Base-by-base conservation (phyloP, 2,329 filamentous ascomycete genomes). In the Pseudogymnoascus sp. region DNA sequence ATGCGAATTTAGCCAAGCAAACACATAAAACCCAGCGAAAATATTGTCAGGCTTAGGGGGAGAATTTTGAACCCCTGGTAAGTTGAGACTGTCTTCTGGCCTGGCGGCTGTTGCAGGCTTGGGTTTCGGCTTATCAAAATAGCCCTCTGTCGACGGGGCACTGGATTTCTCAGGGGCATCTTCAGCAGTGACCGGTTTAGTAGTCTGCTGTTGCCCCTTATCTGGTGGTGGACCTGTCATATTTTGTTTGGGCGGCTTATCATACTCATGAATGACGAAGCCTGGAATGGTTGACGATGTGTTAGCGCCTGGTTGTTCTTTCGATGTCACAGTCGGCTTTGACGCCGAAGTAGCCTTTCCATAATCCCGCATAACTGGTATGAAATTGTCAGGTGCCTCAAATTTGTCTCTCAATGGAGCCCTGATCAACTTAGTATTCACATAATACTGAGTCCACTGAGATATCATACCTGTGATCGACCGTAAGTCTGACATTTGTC, bases 21-120 rank as follows among this genome's bases (percentile, higher is more conserved):
- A 71, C 28, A 71, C 64, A 56, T 69, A 66, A 53, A 71, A 70
- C 63, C 36, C 63, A 63, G 65, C 69, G 11, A 59, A 36, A 37
- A 61, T 36, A 25, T 16, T 66, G 12, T 38, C 43, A 9, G 62
- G 38, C 21, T 62, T 21, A n/a, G 49, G 23, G 28, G 61, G 2
- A 5, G 16, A 56, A 56, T 34, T 56, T 18, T 56, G 49, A 5
- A 34, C 49, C 16, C 28, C 49, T 1, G 28, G 49, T 21, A 56
- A 56, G 16, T 56, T 56, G n/a, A 56, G 49, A 36, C 49, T 56
- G 16, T 56, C 28, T 36, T 56, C 49, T 36, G 49, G 28, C 28
- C 49, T 56, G 16, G 25, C 14, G 28, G 28, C 2, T 14, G 16
- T 5, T 5, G 28, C n/a, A 16, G 28, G 28, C 5, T 56, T 56